phyloP scores from a whole-genome alignment of 805 yeast genomes.

The Starmera amethionina region DNA sequence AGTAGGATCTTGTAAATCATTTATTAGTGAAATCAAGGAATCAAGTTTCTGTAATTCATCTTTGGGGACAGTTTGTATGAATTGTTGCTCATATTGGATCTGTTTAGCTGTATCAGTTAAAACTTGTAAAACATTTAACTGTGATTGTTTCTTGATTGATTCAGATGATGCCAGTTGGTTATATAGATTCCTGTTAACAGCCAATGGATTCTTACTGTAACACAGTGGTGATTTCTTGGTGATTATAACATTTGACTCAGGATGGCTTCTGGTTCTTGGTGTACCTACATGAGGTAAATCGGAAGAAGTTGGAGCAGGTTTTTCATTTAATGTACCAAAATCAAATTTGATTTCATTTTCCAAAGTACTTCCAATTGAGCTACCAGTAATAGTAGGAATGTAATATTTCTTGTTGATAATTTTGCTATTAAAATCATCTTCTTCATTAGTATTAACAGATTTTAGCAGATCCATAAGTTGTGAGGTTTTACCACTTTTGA shows the following conservation, averaged over 20 bases:
- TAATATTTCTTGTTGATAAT: slow-evolving; percentile 8
- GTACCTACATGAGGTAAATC: too few species aligned
- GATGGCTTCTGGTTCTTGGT: not conserved
- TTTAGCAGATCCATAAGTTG: slow-evolving; percentile 29
- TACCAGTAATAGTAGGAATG: slow-evolving; percentile 24
- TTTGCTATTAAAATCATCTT: slow-evolving; percentile 25
- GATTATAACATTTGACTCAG: slow-evolving; percentile 12
- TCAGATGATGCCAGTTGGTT: not conserved
- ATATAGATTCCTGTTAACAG: not conserved
- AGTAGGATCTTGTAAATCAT: too few species aligned
- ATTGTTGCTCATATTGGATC: too few species aligned
- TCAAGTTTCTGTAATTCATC: too few species aligned
- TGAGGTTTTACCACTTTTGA: slow-evolving; percentile 27
- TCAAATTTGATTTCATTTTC: slow-evolving; percentile 11
- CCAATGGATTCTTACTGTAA: not conserved
- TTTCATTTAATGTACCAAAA: slow-evolving; percentile 7
- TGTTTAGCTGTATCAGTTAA: too few species aligned
- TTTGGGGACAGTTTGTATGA: too few species aligned
- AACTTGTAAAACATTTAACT: not conserved
- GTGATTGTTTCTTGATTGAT: not conserved
- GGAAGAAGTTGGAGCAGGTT: not conserved
- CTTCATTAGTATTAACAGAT: slow-evolving; percentile 21
- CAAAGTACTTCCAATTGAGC: not conserved
- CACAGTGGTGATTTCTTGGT: slow-evolving; percentile 12
- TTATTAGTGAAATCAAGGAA: too few species aligned